phyloP scores from a whole-genome alignment of 2,329 filamentous ascomycete species.

The Tolypocladium tundrense region DNA sequence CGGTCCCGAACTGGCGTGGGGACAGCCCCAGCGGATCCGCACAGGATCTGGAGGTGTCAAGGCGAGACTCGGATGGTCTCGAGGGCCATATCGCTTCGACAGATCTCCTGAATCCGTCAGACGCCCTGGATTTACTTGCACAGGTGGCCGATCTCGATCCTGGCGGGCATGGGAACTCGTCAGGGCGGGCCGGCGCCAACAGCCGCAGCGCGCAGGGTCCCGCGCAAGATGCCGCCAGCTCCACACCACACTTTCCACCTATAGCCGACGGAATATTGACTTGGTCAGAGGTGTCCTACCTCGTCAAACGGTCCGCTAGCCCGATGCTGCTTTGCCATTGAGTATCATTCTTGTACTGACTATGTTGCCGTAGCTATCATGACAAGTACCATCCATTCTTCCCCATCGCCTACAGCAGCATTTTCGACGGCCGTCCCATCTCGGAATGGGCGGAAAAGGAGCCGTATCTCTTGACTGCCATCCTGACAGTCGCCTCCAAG shows the following conservation, averaged over 20 bases:
- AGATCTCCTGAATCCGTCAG: slow-evolving; percentile 30
- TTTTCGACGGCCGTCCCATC: slow-evolving; percentile 42
- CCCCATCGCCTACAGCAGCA: slow-evolving; percentile 52
- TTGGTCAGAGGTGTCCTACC: slow-evolving; percentile 12
- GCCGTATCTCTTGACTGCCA: slow-evolving; percentile 57
- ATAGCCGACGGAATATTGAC: slow-evolving; percentile 19
- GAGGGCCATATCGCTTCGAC: slow-evolving; percentile 29
- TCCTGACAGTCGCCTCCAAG: slow-evolving; percentile 61
- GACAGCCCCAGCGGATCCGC: slow-evolving; percentile 5
- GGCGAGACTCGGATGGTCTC: slow-evolving; percentile 12
- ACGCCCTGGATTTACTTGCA: slow-evolving; percentile 28
- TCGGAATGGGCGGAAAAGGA: slow-evolving; percentile 48
- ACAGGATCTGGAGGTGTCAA: slow-evolving; percentile 4
- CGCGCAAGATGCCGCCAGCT: neutral
- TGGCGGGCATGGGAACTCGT: slow-evolving; percentile 6
- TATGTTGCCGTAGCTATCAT: slow-evolving; percentile 38
- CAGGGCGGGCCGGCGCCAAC: slow-evolving; percentile 5
- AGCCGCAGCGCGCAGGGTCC: slow-evolving; percentile 5
- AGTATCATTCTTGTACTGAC: neutral
- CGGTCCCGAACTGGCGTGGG: slow-evolving; percentile 6
- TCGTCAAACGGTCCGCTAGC: slow-evolving; percentile 13
- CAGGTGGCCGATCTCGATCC: slow-evolving; percentile 29
- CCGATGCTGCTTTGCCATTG: neutral
- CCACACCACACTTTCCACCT: slow-evolving; percentile 17
- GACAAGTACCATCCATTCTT: slow-evolving; percentile 61